Conservation (phyloP, 2,329 filamentous ascomycete species). For the Botrytis paeoniae region DNA sequence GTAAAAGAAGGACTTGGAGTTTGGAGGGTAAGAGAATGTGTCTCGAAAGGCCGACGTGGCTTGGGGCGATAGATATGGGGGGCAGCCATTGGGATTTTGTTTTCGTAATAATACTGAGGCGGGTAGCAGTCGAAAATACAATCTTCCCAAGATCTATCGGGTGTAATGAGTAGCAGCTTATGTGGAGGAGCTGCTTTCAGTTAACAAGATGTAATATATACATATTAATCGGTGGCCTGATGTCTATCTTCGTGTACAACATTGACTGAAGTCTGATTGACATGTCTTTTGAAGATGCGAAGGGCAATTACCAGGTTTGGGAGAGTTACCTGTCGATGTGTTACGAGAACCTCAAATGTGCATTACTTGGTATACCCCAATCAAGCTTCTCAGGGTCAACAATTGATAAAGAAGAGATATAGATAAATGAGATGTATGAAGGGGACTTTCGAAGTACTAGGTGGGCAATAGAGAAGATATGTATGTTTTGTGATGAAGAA, state of each 20-base stretch:
- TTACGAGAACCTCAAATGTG: conserved; percentile 3
- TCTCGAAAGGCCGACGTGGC: conserved; percentile 68
- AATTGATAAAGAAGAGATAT: neutral
- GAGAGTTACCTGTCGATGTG: conserved; percentile 7
- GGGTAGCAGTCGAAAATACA: neutral
- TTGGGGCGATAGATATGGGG: conserved; percentile 61
- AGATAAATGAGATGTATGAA: neutral
- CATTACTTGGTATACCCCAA: neutral
- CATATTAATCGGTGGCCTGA: no score
- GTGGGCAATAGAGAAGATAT: neutral
- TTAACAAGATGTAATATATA: conserved; percentile 6
- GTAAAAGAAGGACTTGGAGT: conserved; percentile 55
- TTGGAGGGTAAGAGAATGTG: conserved; percentile 43
- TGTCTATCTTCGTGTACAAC: neutral
- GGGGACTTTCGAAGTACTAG: neutral
- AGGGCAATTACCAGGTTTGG: neutral
- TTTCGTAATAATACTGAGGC: neutral
- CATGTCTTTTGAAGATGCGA: neutral
- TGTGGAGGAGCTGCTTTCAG: neutral
- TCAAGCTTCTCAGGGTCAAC: neutral
- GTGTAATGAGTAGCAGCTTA: neutral
- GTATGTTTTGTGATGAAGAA: neutral
- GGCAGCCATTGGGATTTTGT: conserved; percentile 14
- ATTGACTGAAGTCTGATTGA: neutral
- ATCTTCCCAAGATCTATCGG: neutral